Evolutionary conservation across 257 asterid genomes (phyloP), one percentile per base, ranked within the genome.

Genomic region (Prunella vulgaris): DNA sequence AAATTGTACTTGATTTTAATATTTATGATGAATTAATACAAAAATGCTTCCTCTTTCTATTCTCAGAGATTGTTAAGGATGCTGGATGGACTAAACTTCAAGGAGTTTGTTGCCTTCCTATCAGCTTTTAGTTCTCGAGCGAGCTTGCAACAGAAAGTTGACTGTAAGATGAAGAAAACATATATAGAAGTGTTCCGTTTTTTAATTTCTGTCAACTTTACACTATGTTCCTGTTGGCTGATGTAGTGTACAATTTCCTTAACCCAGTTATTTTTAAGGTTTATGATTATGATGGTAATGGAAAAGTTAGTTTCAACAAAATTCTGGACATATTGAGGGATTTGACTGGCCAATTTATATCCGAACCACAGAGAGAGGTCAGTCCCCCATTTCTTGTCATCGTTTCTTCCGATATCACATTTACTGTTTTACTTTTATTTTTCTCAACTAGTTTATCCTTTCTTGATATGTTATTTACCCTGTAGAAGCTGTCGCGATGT

Each of bases 111-210:
- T 28, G 90, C 97, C 17, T 91, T 89, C 78, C 88, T 94, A 71
- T 94, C 99, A 22, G 89, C 93, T 76, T 94, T 91, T 84, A 94
- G 97, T 73, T 84, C 99, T 74, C 87, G 90, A 77, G 96, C 99
- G 14, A 91, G 80, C 68, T 58, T 70, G 82, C 82, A 83, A 68
- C 97, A 91, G 72, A 94, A 94, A 81, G 83, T 89, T 48, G 99
- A 94, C 72, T 84, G 99, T 94, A 86, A 12, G 96, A 44, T 61
- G 64, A 37, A 21, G 27, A 7, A 52, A 3, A 52, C 64, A 67
- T 53, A 46, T 22, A 21, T 24, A 24, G 59, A 72, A 68, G 13
- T 58, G 15, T 71, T 48, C 30, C 12, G 13, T 64, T 24, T 10
- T 46, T 32, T 0, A 3, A 25, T 12, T 24, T 20, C 18, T 54